Percentiles rank a stretch among this genome's conserved stretches.
Conservation (phyloP, 2,329 filamentous ascomycete species). For the Plenodomus lindquistii region DNA sequence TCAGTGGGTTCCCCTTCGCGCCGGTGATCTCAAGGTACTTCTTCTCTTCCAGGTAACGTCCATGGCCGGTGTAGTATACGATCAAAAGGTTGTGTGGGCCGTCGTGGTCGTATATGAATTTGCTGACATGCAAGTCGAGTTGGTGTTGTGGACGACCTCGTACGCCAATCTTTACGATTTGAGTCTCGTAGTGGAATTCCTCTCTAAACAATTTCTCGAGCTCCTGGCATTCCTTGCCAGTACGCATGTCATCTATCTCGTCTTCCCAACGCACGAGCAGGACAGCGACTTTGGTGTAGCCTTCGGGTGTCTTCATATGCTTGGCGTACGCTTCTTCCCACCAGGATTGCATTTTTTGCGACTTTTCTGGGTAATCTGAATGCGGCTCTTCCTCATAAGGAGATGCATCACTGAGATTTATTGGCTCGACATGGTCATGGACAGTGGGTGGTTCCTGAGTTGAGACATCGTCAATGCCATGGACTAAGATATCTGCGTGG, state of each 20-base stretch:
- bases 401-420: not conserved
- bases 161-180: slow-evolving; percentile 39
- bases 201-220: slow-evolving; percentile 34
- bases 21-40: slow-evolving; percentile 31
- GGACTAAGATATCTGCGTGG: slow-evolving; percentile 31
- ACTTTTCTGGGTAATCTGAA: slow-evolving; percentile 8
- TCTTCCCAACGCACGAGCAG: slow-evolving; percentile 44
- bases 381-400: not conserved
- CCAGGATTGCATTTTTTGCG: slow-evolving; percentile 34
- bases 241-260: slow-evolving; percentile 40
- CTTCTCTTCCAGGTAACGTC: slow-evolving; percentile 25
- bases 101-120: slow-evolving; percentile 35
- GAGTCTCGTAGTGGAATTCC: slow-evolving; percentile 34
- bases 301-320: slow-evolving; percentile 36
- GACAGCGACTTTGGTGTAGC: slow-evolving; percentile 42
- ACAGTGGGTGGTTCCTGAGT: not conserved
- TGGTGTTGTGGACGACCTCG: slow-evolving; percentile 40
- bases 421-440: not conserved
- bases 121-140: slow-evolving; percentile 29
- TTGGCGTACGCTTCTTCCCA: slow-evolving; percentile 30
- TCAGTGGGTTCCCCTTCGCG: slow-evolving; percentile 15
- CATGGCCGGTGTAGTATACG: slow-evolving; percentile 48
- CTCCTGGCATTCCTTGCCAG: slow-evolving; percentile 36
- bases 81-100: slow-evolving; percentile 40
- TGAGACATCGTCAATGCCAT: slow-evolving; percentile 22